A percentile compares a stretch with the other conserved stretches of the same genome.
These are phyloP conservation scores for Hypoxylon trugodes DNA, from an alignment of 495 filamentous ascomycete genomes.

Conservation along the genomic window DNA sequence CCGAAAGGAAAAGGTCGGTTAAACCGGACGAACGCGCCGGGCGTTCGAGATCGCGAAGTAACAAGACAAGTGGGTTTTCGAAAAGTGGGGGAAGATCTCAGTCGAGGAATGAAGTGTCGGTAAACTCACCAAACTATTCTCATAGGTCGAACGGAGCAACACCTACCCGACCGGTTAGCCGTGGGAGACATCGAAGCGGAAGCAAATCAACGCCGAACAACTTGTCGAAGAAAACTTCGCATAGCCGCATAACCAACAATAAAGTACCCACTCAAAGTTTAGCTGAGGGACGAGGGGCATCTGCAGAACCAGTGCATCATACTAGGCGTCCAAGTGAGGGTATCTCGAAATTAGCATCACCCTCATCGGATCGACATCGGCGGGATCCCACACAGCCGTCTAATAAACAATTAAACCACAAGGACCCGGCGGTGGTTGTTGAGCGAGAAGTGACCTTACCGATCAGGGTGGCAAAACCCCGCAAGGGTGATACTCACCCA, in stretches of 20 bases:
- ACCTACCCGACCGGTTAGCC: conserved; percentile 17
- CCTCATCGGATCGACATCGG: conserved; percentile 7
- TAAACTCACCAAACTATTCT: conserved; percentile 7
- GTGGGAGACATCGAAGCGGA: conserved; percentile 20
- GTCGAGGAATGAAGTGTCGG: conserved; percentile 19
- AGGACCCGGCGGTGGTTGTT: conserved; percentile 1
- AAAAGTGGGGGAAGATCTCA: conserved; percentile 12
- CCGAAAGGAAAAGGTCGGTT: conserved; percentile 5
- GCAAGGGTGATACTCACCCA: conserved; percentile 10
- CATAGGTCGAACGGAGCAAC: background rate
- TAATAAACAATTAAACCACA: conserved; percentile 3
- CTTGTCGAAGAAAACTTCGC: conserved; percentile 14
- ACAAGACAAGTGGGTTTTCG: conserved; percentile 6
- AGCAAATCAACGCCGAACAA: conserved; percentile 9
- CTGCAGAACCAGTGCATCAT: conserved; percentile 4
- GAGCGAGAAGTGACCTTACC: conserved; percentile 8
- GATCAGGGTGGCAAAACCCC: conserved; percentile 9
- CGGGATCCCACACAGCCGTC: conserved; percentile 2
- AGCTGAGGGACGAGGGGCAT: background rate
- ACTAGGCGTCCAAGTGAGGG: conserved; percentile 5
- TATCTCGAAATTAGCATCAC: background rate
- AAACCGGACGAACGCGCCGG: conserved; percentile 9
- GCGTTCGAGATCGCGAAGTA: conserved; percentile 9
- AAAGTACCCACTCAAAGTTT: background rate
- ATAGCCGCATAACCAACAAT: conserved; percentile 3